Evolutionary conservation across 2,329 filamentous ascomycete genomes (phyloP).

Genomic region (Hymenoscyphus albidus): DNA sequence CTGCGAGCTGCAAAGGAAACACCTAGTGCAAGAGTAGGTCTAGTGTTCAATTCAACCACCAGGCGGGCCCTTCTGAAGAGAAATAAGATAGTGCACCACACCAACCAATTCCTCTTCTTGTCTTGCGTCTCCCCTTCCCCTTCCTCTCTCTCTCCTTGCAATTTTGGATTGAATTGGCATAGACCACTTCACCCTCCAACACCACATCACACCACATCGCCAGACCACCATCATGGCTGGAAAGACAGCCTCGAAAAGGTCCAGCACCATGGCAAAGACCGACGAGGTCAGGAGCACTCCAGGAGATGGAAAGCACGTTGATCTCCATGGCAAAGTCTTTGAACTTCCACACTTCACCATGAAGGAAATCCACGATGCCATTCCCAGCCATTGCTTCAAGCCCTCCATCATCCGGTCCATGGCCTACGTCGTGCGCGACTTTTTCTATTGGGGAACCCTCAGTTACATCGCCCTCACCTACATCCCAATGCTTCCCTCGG

Average conservation of each 20-base stretch:
- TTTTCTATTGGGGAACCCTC: constrained; percentile 48
- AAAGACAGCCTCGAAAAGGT: constrained; percentile 1
- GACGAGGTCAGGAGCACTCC: not conserved
- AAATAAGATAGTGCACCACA: not conserved
- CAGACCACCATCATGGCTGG: not conserved
- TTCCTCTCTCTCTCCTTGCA: not conserved
- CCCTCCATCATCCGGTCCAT: constrained; percentile 51
- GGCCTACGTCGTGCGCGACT: constrained; percentile 56
- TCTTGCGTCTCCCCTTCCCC: not conserved
- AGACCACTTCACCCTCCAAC: not conserved
- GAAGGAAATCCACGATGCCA: constrained; percentile 43
- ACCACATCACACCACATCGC: not conserved
- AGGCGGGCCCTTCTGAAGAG: not conserved
- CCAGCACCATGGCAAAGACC: not conserved
- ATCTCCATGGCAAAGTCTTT: constrained; percentile 35
- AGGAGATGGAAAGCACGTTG: constrained; percentile 43
- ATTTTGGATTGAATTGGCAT: not conserved
- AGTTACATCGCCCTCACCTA: constrained; percentile 47
- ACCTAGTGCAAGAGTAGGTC: not conserved
- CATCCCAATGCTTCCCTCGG: constrained; percentile 48
- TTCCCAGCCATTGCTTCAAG: constrained; percentile 61
- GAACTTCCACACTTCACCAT: constrained; percentile 35
- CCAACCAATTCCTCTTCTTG: not conserved
- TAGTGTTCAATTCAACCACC: too few species aligned
- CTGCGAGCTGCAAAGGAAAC: not conserved